Evolutionary conservation across 768 basidiomycete genomes (phyloP).

Genomic region (Phlebiopsis flavidoalba): DNA sequence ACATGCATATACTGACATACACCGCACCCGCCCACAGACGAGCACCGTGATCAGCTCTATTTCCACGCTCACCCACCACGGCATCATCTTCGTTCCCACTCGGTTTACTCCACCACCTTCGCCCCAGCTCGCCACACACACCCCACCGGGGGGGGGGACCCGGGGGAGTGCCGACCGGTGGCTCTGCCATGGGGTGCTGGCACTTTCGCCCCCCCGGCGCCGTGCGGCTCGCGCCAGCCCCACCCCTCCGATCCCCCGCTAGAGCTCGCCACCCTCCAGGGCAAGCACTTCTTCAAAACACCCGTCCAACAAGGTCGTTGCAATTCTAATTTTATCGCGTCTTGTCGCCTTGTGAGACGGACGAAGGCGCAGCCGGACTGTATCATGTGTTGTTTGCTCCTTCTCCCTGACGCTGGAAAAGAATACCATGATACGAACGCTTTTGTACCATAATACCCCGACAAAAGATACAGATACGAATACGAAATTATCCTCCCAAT

Average conservation of each 20-base stretch:
- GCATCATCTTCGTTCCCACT: conserved; percentile 48
- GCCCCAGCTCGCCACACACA: conserved; percentile 34
- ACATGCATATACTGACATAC: not conserved
- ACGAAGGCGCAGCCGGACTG: not conserved
- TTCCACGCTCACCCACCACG: conserved; percentile 51
- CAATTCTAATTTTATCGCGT: conserved; percentile 5
- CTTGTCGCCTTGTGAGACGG: not conserved
- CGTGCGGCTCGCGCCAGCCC: conserved; percentile 48
- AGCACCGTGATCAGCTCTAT: conserved; percentile 32
- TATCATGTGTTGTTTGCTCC: not conserved
- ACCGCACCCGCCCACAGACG: conserved; percentile 17
- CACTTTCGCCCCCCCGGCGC: conserved; percentile 48
- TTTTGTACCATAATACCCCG: not conserved
- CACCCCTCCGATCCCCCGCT: conserved; percentile 25
- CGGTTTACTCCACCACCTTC: conserved; percentile 42
- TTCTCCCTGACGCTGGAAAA: not conserved
- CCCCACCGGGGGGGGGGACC: conserved; percentile 37
- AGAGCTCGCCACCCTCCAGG: conserved; percentile 10
- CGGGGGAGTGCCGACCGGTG: too few species aligned
- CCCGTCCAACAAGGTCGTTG: conserved; percentile 11
- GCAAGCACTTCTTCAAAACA: conserved; percentile 11
- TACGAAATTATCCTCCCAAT: not conserved
- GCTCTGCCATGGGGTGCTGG: conserved; percentile 83
- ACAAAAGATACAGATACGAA: not conserved
- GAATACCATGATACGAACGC: not conserved